Evolutionary conservation across 1,284 basidiomycete species (phyloP), one percentile per base, ranked within the genome.

Genomic region (Sanghuangporus weigelae): DNA sequence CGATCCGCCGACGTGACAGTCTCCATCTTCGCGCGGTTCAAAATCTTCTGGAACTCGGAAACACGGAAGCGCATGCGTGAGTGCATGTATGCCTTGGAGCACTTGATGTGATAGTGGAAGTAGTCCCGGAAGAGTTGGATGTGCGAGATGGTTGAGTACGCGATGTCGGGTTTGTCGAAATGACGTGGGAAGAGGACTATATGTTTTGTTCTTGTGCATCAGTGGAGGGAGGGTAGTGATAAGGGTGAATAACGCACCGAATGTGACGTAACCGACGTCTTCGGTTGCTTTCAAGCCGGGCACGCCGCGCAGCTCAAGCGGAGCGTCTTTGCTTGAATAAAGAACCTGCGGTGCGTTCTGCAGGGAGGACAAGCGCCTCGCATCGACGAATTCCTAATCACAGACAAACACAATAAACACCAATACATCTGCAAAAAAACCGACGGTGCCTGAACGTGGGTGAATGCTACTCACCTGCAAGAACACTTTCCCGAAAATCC

Each of bases 71-170:
- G 84, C 96, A 99, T 97, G 58, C 97, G 83, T 26, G 94, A 96
- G 77, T 99, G 97, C 93, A 99, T 96, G 79, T 99, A 99, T 1
- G 96, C 97, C 77, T 99, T 99, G 60, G 92, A 96, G 76, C 96
- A 98, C 74, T 96, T 99, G 85, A 99, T 97, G 77, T 99, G 97
- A 77, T 99, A 99, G 78, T 99, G 97, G 44, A 99, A 82, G 74
- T 98, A 98, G 76, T 98, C 95, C 59, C 97, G 84, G 89, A 99
- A 99, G 46, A 98, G 83, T 75, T 98, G 95, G 72, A 99, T 93
- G 71, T 95, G 93, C 42, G 95, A 96, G 73, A 98, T 98, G 14
- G 95, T 96, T 38, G 82, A 80, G n/a, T 85, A 81, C 7, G 92
- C 89, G 42, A 87, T 81, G n/a, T 83, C 77, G 4, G 87, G 80